Conservation (phyloP, 2,329 filamentous ascomycete species). For the Diaporthe australafricana region DNA sequence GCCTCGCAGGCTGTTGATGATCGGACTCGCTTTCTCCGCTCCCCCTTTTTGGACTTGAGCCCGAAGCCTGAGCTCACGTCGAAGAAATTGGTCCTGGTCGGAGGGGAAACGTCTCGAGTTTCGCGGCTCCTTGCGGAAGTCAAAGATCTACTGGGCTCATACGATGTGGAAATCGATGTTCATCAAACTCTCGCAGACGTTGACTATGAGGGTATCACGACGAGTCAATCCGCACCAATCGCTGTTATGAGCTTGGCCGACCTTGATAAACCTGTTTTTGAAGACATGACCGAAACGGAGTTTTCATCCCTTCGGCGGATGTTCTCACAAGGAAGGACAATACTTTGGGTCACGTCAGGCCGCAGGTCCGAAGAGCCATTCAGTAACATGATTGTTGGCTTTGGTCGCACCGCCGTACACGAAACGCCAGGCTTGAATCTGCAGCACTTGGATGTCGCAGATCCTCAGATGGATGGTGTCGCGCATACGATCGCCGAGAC, state of each 20-base stretch:
- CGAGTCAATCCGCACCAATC: too few species aligned
- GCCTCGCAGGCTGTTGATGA: constrained; percentile 27
- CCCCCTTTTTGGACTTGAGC: background rate
- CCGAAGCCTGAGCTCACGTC: too few species aligned
- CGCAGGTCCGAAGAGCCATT: constrained; percentile 36
- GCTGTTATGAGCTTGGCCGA: background rate
- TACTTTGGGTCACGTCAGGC: constrained; percentile 42
- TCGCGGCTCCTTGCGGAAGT: background rate
- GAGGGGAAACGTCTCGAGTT: background rate
- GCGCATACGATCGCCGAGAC: constrained; percentile 16
- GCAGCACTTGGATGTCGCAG: constrained; percentile 42
- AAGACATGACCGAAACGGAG: background rate
- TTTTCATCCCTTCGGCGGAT: constrained; percentile 38
- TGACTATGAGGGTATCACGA: too few species aligned
- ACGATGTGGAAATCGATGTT: background rate
- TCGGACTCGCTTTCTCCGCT: constrained; percentile 1
- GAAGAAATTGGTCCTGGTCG: background rate
- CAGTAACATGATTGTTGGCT: constrained; percentile 40
- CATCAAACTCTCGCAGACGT: background rate
- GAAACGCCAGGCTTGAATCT: constrained; percentile 40
- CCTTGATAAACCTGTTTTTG: background rate
- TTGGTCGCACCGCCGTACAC: constrained; percentile 37
- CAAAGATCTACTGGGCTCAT: background rate
- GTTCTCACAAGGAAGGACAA: constrained; percentile 10
- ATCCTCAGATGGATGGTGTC: background rate